Evolutionary conservation across 2,329 filamentous ascomycete genomes (phyloP), one percentile per base, ranked within the genome.

Genomic region (Graphilbum fragrans): DNA sequence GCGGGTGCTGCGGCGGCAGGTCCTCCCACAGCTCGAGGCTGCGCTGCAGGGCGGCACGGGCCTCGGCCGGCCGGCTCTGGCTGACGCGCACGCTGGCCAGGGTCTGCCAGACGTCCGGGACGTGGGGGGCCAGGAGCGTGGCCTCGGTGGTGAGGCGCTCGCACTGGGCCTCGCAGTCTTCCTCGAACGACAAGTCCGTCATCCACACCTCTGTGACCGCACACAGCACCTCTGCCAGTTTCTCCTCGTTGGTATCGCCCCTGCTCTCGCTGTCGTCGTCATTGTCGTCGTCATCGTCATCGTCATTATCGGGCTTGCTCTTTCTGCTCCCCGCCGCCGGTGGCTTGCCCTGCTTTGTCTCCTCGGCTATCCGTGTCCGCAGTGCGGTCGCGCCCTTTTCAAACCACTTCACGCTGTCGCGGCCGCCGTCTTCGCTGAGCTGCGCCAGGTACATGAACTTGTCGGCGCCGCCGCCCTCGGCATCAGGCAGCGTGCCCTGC

Each of bases 151-250:
- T 77, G 45, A 94, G 77, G 5, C 76, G 67, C 62, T 98, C 90
- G 66, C 93, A 98, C 50, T 81, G 76, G 50, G 74, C 67, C 65
- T 98, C 92, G 5, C 90, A 92, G 55, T 95, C 87, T 40, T 80
- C 77, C 62, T 95, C 88, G 86, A 75, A 92, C 53, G 84, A 92
- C 52, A 96, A 65, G 65, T 98, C 92, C 11, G 92, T 98, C 92
- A 98, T 98, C 68, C 95, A 98, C 38, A 98, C 86, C 65, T 98
- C 92, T 7, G 86, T 80, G 46, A 96, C 86, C 22, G 85, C 86
- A 61, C 93, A 98, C 29, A 98, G 72, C n/a, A 88, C 86, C 52
- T 86, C 86, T 2, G 87, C 86, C 29, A 96, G 70, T 61, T 92
- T 92, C 49, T 71, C 69, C 60, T 74, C 84, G 22, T 16, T 10